Evolutionary conservation across 345 rosid genomes (phyloP), one percentile per base, ranked within the genome.

Genomic region (Pistacia integerrima): DNA sequence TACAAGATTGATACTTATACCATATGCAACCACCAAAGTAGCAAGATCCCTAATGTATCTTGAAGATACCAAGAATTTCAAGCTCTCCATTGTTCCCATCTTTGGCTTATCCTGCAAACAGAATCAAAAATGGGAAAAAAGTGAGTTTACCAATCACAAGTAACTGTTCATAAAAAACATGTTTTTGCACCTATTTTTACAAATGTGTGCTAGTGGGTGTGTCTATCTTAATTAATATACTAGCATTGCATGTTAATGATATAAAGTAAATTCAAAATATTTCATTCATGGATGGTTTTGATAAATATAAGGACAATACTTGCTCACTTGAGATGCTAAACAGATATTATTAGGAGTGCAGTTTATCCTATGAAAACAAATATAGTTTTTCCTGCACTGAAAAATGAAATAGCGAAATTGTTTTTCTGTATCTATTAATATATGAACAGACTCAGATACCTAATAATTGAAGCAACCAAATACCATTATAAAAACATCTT

Each of bases 21-120:
- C 99, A 70, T 95, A 95, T 5, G 99, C 99, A 76, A 95, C 98
- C 81, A 95, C 99, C 88, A 95, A 85, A 76, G 94, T 92, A 51
- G 99, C 99, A 67, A 93, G 96, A 84, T 95, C 92, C 84, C 99
- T 88, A 54, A 95, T 91, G 82, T 95, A 95, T 66, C 77, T 91
- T 67, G 97, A 91, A 67, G 99, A 93, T 41, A 89, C 90, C 87
- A 95, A 87, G 91, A 95, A 92, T 82, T 93, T 93, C 89, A 95
- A 85, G 88, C 99, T 95, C 91, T 95, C 99, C 89, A 89, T 91
- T 75, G 97, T 92, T 64, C 97, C 92, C 99, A 95, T 90, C 78
- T 90, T 92, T 3, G 91, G 93, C 83, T 89, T 94, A 78, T 79
- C 95, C 98, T 94, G 91, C 79, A 82, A 71, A 75, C 20, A 25